Base-by-base conservation (phyloP, 768 basidiomycete genomes). In the Russula virescens region DNA sequence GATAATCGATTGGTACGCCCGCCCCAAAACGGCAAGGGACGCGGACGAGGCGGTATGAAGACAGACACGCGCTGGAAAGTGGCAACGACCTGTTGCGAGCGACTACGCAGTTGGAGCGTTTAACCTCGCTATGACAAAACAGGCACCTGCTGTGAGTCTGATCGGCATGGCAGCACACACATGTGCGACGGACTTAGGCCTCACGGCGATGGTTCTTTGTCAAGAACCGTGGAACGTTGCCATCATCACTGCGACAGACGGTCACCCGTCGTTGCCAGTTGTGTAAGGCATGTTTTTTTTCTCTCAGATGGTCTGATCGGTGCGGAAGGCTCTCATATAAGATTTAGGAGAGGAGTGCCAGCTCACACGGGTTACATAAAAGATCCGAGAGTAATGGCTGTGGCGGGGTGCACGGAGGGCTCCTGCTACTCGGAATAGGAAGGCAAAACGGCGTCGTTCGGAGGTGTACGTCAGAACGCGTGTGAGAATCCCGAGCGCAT, bases 81-180 rank as follows among this genome's bases (percentile, higher is more conserved):
- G 49, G 49, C 49, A 50, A 50, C 28, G 26, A 31, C 49, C 19
- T 50, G 26, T n/a, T n/a, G n/a, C n/a, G n/a, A n/a, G n/a, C 18
- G 49, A 31, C 49, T 2, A n/a, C 7, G 49, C 49, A 14, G 28
- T 50, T 49, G 2, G 14, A 49, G 23, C 35, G 47, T 58, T n/a
- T 49, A 23, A 49, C 26, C 26, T 49, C 38, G 58, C 48, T 50
- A 31, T 48, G 21, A n/a, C 35, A 57, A 19, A 57, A 13, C 18
- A 26, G 38, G 47, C 19, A 16, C 51, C 28, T 52, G 28, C 26
- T 46, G 59, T 53, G 25, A 48, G 48, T 34, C 42, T 57, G 61
- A 62, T 62, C 55, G 55, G 61, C 55, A 49, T 56, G 55, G 31
- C 48, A 21, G 40, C 42, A 57, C 61, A 31, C 25, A 50, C 47